A percentile compares a stretch with the other conserved stretches of the same genome.
These are phyloP conservation scores for Yarrowia yakushimensis DNA, from an alignment of 805 yeast genomes.

Conservation along the genomic window DNA sequence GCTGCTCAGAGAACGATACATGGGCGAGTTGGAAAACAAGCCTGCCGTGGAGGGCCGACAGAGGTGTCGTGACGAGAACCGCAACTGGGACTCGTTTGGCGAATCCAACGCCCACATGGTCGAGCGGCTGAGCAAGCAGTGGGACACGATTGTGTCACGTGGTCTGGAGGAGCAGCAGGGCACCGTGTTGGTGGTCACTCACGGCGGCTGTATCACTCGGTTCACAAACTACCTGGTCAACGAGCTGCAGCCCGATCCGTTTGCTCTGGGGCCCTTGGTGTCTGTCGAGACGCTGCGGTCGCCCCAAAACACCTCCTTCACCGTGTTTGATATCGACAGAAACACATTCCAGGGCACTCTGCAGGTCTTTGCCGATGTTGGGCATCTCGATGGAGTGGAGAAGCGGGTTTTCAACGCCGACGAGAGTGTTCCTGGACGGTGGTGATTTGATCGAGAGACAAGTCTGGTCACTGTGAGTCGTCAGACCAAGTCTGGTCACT, in stretches of 20 bases:
- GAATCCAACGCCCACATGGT: slow-evolving; percentile 47
- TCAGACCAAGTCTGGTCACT: too few relatives aligned
- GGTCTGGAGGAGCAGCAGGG: slow-evolving; percentile 37
- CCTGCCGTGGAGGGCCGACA: slow-evolving; percentile 57
- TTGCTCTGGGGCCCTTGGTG: slow-evolving; percentile 42
- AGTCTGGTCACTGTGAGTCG: too few relatives aligned
- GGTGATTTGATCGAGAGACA: too few relatives aligned
- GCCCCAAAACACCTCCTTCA: slow-evolving; percentile 74
- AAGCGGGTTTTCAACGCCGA: slow-evolving; percentile 3
- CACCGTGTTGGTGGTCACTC: slow-evolving; percentile 57
- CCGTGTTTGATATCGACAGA: slow-evolving; percentile 57
- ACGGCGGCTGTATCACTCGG: slow-evolving; percentile 76
- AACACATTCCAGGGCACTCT: slow-evolving; percentile 26
- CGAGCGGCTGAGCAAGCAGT: slow-evolving; percentile 47
- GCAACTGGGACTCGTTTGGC: slow-evolving; percentile 60
- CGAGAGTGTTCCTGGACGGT: not conserved
- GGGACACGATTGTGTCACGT: slow-evolving; percentile 44
- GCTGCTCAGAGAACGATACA: slow-evolving; percentile 63
- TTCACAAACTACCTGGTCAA: slow-evolving; percentile 50
- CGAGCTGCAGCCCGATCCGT: slow-evolving; percentile 36
- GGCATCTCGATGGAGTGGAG: not conserved
- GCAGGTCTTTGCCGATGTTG: slow-evolving; percentile 6
- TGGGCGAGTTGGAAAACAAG: slow-evolving; percentile 83
- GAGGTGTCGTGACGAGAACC: slow-evolving; percentile 52
- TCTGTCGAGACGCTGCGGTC: slow-evolving; percentile 46